Percentiles rank a stretch among this genome's conserved stretches.
These are phyloP conservation scores for Trichoderma sp. DNA, from an alignment of 2,329 filamentous ascomycete species.

Conservation along the genomic window DNA sequence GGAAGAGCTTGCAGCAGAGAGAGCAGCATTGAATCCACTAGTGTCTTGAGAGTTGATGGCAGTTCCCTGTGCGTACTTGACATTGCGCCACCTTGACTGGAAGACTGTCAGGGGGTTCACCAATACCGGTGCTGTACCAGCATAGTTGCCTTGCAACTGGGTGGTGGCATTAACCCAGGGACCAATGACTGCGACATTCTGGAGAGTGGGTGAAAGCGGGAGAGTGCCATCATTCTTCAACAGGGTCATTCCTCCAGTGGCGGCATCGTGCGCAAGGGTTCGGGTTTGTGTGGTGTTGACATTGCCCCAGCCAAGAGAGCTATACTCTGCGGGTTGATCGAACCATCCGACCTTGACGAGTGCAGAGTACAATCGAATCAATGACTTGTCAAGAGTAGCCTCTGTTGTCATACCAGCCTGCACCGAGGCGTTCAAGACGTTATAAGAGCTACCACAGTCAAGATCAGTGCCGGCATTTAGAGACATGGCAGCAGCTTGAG, in stretches of 20 bases:
- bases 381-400: slow-evolving; percentile 13
- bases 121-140: slow-evolving; percentile 27
- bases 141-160: slow-evolving; percentile 28
- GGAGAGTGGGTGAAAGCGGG: slow-evolving; percentile 39
- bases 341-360: slow-evolving; percentile 59
- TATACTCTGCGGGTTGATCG: slow-evolving; percentile 49
- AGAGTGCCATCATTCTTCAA: slow-evolving; percentile 55
- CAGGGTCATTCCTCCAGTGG: slow-evolving; percentile 46
- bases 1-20: slow-evolving; percentile 41
- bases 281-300: slow-evolving; percentile 55
- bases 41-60: slow-evolving; percentile 30
- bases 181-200: slow-evolving; percentile 32
- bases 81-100: slow-evolving; percentile 22
- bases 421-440: slow-evolving; percentile 37
- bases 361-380: slow-evolving; percentile 49
- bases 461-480: slow-evolving; percentile 35
- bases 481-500: slow-evolving; percentile 35
- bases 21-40: slow-evolving; percentile 33
- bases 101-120: slow-evolving; percentile 20
- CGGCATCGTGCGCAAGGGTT: slow-evolving; percentile 55
- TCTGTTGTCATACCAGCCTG: slow-evolving; percentile 41
- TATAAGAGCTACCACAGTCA: slow-evolving; percentile 24
- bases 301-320: slow-evolving; percentile 52
- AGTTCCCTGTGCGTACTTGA: slow-evolving; percentile 40
- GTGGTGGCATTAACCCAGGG: slow-evolving; percentile 41